Evolutionary conservation across 192 early-diverging fungal genomes (phyloP).

Genomic region (Phlyctochytrium planicorne): DNA sequence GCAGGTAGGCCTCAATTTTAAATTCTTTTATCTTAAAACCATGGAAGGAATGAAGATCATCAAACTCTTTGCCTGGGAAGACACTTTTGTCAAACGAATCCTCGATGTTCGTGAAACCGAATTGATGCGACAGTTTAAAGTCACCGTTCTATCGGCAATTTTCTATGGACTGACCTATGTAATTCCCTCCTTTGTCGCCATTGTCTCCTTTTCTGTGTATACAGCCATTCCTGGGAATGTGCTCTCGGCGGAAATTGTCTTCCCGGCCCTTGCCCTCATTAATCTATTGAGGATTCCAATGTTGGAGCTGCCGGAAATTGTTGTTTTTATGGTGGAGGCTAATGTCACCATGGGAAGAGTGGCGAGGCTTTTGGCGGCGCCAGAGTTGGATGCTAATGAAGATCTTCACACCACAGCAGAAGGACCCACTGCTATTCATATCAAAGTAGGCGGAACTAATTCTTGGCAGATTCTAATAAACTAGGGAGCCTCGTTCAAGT

Average conservation of each 20-base stretch:
- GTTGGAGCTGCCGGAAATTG: too few relatives aligned
- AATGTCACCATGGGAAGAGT: too few relatives aligned
- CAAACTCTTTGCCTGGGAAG: constrained; percentile 87
- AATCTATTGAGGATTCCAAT: constrained; percentile 55
- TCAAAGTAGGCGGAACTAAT: too few relatives aligned
- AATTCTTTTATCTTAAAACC: too few relatives aligned
- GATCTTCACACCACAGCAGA: too few relatives aligned
- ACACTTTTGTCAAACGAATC: constrained; percentile 62
- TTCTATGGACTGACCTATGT: constrained; percentile 21
- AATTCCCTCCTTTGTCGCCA: constrained; percentile 16
- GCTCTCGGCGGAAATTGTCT: constrained; percentile 52
- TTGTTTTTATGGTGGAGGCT: too few relatives aligned
- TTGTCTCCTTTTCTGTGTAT: constrained; percentile 21
- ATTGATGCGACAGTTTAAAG: constrained; percentile 2
- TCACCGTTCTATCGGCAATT: constrained; percentile 10
- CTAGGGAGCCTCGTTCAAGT: too few relatives aligned
- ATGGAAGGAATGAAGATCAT: constrained; percentile 85
- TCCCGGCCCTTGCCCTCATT: constrained; percentile 58
- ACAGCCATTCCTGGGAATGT: constrained; percentile 13
- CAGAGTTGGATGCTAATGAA: too few relatives aligned
- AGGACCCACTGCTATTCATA: too few relatives aligned
- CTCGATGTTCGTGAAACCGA: constrained; percentile 16
- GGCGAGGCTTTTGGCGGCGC: too few relatives aligned
- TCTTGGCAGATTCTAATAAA: too few relatives aligned
- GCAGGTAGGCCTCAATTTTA: too few relatives aligned